Conservation (phyloP, 306 rosid genomes). For the Trifolium dubium region DNA sequence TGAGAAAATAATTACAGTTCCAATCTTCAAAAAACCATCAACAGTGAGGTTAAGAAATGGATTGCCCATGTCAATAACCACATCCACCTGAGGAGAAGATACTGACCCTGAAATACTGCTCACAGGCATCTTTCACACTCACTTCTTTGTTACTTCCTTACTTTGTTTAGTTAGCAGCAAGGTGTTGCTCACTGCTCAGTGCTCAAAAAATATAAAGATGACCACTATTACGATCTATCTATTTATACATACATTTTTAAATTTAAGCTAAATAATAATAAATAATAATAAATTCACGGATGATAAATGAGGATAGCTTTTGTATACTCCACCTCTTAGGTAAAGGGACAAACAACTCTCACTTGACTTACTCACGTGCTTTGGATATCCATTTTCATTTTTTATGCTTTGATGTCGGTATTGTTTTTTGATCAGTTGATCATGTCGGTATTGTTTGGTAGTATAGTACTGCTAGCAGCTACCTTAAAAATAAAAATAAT, state of each 20-base stretch:
- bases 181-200: no score
- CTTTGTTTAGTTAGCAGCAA: neutral
- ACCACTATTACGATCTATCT: no score
- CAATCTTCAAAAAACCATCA: constrained; percentile 92
- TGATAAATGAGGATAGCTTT: neutral
- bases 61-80: constrained; percentile 70
- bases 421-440: no score
- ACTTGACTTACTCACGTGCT: neutral
- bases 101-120: constrained; percentile 52
- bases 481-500: no score
- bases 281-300: neutral
- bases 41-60: constrained; percentile 76
- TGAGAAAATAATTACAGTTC: constrained; percentile 53
- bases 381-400: no score
- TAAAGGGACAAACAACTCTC: neutral
- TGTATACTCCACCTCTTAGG: neutral
- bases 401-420: no score
- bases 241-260: no score
- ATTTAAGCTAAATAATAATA: no score
- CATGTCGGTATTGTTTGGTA: neutral
- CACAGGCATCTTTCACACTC: constrained; percentile 54
- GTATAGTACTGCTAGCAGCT: neutral
- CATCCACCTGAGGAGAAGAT: constrained; percentile 64
- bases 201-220: no score
- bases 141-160: neutral